Base-by-base conservation (phyloP, 257 asterid genomes). In the Jacaranda mimosifolia region DNA sequence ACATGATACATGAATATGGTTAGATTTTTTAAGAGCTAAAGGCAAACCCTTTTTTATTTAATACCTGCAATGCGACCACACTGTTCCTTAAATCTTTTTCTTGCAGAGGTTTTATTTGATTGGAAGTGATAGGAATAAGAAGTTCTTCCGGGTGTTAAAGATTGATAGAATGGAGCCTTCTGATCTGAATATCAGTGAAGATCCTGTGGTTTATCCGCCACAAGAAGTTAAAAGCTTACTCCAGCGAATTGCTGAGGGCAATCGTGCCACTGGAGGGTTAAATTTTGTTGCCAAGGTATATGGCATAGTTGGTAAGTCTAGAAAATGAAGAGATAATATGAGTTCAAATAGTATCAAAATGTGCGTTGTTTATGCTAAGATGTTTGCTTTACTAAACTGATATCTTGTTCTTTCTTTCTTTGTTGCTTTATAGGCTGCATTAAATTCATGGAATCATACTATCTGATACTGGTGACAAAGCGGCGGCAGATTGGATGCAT, bases 141-240 rank as follows among this genome's bases (percentile, higher is more conserved):
- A 83, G 80, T 87, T 85, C 77, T 96, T 91, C 76, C 85, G 99
- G 80, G 98, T 96, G 78, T 70, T 96, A 36, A 96, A 96, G 88
- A 90, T 96, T 67, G 99, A 96, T 67, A 86, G 98, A 76, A 93
- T 96, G 99, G 98, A 96, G 84, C 89, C 97, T 58, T 93, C 99
- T 43, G 97, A 93, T 60, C 89, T 93, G 71, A 96, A 91, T 86
- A 91, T 91, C 69, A 96, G 97, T 39, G 97, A 96, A 87, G 98
- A 96, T 83, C 98, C 99, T 26, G 98, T 96, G 56, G 98, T 90
- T 72, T 96, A 96, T 89, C 91, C 97, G 0, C 91, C 94, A 4
- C 92, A 90, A 78, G 99, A 96, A 87, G 97, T 93, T 49, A 93
- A 91, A 84, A 93, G 87, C 86, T 85, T 96, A 88, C 96, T 96